Conservation (phyloP, 805 yeast species). For the Martiniozyma abietophila region DNA sequence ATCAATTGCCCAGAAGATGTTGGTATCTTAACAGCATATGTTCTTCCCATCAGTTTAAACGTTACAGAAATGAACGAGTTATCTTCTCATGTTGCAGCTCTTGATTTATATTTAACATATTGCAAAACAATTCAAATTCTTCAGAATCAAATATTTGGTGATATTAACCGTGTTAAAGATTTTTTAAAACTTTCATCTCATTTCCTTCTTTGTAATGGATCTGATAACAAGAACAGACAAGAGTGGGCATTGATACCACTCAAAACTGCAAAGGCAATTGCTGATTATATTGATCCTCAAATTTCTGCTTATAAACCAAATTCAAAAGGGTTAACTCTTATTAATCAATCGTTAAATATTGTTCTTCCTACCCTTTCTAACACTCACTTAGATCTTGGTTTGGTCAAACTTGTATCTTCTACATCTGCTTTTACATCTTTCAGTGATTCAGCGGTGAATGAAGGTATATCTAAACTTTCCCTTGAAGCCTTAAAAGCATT, state of each 20-base stretch:
- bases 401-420: conserved; percentile 11
- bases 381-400: conserved; percentile 13
- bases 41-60: conserved; percentile 47
- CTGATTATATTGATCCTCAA: conserved; percentile 20
- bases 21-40: conserved; percentile 68
- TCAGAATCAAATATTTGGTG: conserved; percentile 31
- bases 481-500: conserved; percentile 39
- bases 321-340: conserved; percentile 12
- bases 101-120: conserved; percentile 27
- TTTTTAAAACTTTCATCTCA: conserved; percentile 26
- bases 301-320: conserved; percentile 9
- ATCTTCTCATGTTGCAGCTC: conserved; percentile 40
- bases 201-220: conserved; percentile 20
- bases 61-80: conserved; percentile 52
- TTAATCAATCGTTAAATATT: conserved; percentile 29
- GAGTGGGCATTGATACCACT: conserved; percentile 41
- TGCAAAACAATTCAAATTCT: conserved; percentile 20
- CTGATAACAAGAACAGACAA: conserved; percentile 7
- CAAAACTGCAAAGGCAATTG: conserved; percentile 31
- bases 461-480: too few species aligned
- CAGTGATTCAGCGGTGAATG: conserved; percentile 6
- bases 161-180: conserved; percentile 31
- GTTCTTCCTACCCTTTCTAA: conserved; percentile 28
- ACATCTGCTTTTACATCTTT: background rate
- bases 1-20: conserved; percentile 74